These are phyloP conservation scores for Torulaspora delbrueckii DNA, from an alignment of 805 yeast species.

Conservation along the genomic window DNA sequence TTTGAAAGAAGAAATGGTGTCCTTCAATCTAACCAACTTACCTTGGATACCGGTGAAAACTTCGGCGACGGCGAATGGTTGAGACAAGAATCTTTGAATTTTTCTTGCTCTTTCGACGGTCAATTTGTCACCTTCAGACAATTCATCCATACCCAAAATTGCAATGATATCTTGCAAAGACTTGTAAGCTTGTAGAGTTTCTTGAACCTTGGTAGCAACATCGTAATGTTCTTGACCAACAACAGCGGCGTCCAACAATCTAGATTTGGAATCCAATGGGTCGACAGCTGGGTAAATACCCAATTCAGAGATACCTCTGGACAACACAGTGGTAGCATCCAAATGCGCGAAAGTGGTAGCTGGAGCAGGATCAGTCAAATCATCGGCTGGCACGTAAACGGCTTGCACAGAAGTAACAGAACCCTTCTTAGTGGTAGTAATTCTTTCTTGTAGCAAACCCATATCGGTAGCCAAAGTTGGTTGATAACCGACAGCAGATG, in stretches of 20 bases:
- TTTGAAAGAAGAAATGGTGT: conserved; percentile 90
- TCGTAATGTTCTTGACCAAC: conserved; percentile 99
- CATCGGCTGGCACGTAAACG: conserved; percentile 99
- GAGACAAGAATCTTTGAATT: conserved; percentile 99
- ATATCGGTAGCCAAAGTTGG: conserved; percentile 99
- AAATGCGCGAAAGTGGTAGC: conserved; percentile 99
- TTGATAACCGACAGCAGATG: conserved; percentile 99
- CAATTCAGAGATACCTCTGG: conserved; percentile 98
- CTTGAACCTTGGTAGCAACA: conserved; percentile 92
- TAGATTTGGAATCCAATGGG: conserved; percentile 98
- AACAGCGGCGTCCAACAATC: conserved; percentile 94
- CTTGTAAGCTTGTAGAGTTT: conserved; percentile 99
- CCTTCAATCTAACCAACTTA: conserved; percentile 93
- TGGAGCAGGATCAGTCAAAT: conserved; percentile 99
- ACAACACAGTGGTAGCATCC: conserved; percentile 99
- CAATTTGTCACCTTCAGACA: conserved; percentile 96
- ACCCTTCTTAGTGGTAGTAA: conserved; percentile 99
- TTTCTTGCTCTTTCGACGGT: conserved; percentile 99
- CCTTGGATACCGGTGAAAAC: conserved; percentile 99
- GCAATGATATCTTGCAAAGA: conserved; percentile 99
- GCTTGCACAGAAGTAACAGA: conserved; percentile 99
- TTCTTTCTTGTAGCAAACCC: conserved; percentile 99
- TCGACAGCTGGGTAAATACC: conserved; percentile 99
- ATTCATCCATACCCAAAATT: conserved; percentile 99
- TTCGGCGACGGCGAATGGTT: conserved; percentile 99